phyloP scores from a whole-genome alignment of 257 asterid species.

The Solanum bulbocastanum region DNA sequence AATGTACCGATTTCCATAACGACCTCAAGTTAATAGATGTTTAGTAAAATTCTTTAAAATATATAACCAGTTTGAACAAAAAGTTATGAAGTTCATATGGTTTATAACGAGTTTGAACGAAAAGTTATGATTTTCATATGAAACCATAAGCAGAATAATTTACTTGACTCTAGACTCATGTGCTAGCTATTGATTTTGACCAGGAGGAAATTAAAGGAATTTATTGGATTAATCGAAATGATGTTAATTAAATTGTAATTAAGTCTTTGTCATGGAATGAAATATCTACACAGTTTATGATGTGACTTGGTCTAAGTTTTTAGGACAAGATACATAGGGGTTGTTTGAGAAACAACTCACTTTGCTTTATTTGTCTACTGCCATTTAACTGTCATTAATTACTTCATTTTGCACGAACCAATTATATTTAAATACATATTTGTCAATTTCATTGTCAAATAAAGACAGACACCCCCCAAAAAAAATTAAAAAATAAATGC shows the following conservation, averaged over 20 bases:
- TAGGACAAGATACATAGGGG: not conserved
- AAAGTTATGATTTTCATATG: not conserved
- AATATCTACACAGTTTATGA: not conserved
- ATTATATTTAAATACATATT: not conserved
- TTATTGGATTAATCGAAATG: not conserved
- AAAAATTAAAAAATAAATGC: not conserved
- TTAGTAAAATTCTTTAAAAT: not conserved
- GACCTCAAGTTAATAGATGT: not conserved
- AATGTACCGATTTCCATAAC: not conserved
- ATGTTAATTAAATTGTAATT: not conserved
- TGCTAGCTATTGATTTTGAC: not conserved
- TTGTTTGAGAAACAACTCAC: not conserved
- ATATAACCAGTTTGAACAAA: not conserved
- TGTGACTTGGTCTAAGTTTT: not conserved
- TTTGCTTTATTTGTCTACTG: not conserved
- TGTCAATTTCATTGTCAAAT: not conserved
- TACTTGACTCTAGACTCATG: not conserved
- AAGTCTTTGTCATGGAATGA: not conserved
- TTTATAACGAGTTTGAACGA: not conserved
- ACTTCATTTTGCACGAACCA: not conserved
- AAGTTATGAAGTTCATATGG: not conserved
- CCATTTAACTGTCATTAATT: slow-evolving; percentile 8
- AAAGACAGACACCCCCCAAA: not conserved
- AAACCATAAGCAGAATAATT: not conserved
- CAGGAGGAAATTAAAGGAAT: not conserved